A percentile compares a stretch with the other conserved stretches of the same genome.
Conservation (phyloP, 2,329 filamentous ascomycete species). For the Penicillium paneum region DNA sequence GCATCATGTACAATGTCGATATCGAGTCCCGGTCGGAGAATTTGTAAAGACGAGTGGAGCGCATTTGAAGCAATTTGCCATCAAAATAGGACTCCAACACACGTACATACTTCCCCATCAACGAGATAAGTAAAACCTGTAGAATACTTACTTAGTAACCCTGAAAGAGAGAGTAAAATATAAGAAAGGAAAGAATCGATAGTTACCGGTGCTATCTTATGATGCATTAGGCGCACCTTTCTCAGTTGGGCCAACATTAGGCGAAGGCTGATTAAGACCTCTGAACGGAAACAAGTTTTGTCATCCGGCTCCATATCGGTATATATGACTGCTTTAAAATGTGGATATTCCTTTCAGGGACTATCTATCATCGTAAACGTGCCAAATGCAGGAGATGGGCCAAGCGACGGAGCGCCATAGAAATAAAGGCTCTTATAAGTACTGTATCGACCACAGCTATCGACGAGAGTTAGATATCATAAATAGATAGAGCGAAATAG, state of each 20-base stretch:
- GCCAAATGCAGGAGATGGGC: background rate
- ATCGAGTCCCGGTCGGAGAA: background rate
- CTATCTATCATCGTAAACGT: background rate
- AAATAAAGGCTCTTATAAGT: background rate
- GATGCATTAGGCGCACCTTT: background rate
- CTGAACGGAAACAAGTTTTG: background rate
- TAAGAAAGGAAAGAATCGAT: background rate
- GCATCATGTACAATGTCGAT: background rate
- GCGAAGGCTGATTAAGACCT: background rate
- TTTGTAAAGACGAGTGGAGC: background rate
- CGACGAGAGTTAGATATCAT: background rate
- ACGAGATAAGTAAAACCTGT: background rate
- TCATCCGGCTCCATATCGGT: background rate
- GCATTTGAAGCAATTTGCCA: background rate
- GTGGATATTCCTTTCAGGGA: background rate
- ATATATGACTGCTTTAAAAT: background rate
- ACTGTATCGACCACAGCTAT: background rate
- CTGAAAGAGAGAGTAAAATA: fast-evolving
- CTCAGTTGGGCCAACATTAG: background rate
- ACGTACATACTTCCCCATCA: background rate
- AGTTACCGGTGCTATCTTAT: background rate
- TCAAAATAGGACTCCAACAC: background rate
- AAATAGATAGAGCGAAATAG: background rate
- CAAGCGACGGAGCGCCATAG: too few species aligned
- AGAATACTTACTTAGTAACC: background rate